These are phyloP conservation scores for Rhizophagus sp. DNA, from an alignment of 192 early-diverging fungal species.

Conservation along the genomic window DNA sequence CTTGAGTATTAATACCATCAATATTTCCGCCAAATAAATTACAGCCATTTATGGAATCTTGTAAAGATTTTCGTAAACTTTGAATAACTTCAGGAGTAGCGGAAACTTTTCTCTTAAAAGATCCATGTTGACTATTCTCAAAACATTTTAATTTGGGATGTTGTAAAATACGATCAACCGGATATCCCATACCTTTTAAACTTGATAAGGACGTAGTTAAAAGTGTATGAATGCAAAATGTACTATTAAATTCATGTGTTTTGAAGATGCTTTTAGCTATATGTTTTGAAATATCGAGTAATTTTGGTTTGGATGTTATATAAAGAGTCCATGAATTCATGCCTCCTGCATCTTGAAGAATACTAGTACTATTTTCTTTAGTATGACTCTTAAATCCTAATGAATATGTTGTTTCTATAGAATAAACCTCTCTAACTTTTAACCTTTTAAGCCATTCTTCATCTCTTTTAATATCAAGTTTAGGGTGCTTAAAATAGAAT, in stretches of 20 bases:
- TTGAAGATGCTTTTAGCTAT: neutral
- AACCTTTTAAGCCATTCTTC: constrained; percentile 62
- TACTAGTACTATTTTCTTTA: constrained; percentile 61
- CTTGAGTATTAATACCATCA: constrained; percentile 31
- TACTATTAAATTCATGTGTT: neutral
- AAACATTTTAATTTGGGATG: constrained; percentile 28
- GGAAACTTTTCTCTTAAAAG: neutral
- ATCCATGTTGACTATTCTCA: constrained; percentile 1
- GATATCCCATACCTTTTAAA: constrained; percentile 42
- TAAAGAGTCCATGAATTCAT: constrained; percentile 43
- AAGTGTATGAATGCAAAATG: neutral
- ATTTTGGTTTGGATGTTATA: constrained; percentile 38
- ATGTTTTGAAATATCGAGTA: neutral
- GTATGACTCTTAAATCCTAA: constrained; percentile 44
- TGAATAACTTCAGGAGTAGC: neutral
- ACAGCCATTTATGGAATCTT: constrained; percentile 34
- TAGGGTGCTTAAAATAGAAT: constrained; percentile 63
- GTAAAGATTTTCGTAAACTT: neutral
- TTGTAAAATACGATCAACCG: constrained; percentile 60
- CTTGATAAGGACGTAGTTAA: neutral
- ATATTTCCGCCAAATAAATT: constrained; percentile 33
- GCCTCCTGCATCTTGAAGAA: constrained; percentile 37
- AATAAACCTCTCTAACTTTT: constrained; percentile 64
- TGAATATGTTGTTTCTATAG: constrained; percentile 54
- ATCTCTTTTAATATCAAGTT: constrained; percentile 48